Evolutionary conservation across 495 filamentous ascomycete species (phyloP), one percentile per base, ranked within the genome.

Genomic region (Collariella sp.): DNA sequence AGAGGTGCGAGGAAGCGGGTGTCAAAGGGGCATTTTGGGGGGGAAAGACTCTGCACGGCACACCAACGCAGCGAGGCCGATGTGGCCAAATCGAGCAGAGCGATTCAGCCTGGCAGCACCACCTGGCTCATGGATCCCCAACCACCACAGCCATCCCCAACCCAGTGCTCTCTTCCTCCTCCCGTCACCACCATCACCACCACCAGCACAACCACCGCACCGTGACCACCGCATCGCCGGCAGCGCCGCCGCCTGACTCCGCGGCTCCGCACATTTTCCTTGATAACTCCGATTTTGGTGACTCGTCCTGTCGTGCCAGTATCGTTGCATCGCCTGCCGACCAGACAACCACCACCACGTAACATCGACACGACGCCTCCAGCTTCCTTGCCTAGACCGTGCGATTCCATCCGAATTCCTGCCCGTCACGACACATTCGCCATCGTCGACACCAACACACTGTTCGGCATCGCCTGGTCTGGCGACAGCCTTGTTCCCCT

Each of bases 21-120:
- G 66, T 67, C 59, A 64, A 64, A 62, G 58, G 62, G 59, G 59
- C 57, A 59, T 66, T 68, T 66, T 56, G 55, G 61, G 62, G 62
- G 54, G 54, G 44, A 59, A 59, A 67, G 62, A 64, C 52, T 59
- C 55, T 64, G 61, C 64, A 61, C 56, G 54, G 57, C 66, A 63
- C 66, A 68, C 57, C 61, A 68, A 65, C 61, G 55, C 62, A 62
- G 62, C 57, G 51, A 61, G 47, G 51, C 58, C 54, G 61, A 66
- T 66, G 65, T 68, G 63, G 65, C 63, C 65, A 66, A 64, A 62
- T 61, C 57, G 52, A 63, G 57, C 43, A 61, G 61, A 60, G 52
- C 59, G 49, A 45, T 58, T 61, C 59, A 54, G 60, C 58, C 62
- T 57, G 58, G 46, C 55, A 55, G 56, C 52, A 53, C 49, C 43